These are phyloP conservation scores for Plasmopara muralis DNA, from an alignment of 352 stramenopile species.

Conservation along the genomic window DNA sequence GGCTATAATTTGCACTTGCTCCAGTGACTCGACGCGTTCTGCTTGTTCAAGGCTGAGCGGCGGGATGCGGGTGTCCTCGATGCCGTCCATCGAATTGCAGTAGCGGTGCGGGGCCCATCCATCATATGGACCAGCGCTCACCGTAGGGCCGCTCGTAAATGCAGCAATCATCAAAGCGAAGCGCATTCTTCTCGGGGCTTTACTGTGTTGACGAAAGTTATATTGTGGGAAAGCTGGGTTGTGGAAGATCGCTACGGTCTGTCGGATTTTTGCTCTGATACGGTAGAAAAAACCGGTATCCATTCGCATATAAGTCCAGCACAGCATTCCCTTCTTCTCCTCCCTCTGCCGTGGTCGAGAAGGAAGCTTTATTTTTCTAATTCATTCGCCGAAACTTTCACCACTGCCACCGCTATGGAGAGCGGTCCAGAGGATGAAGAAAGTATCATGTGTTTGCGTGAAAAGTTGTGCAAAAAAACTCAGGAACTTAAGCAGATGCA, in stretches of 20 bases:
- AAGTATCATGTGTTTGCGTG: constrained; percentile 30
- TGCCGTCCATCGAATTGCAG: constrained; percentile 65
- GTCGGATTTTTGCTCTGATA: no score
- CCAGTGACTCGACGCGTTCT: constrained; percentile 56
- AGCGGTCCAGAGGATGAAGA: constrained; percentile 31
- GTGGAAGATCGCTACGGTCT: constrained; percentile 5
- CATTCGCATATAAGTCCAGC: constrained; percentile 9
- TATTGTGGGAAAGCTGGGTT: background rate
- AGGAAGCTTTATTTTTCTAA: background rate
- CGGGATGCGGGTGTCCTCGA: constrained; percentile 49
- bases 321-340: constrained; percentile 7
- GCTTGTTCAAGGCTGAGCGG: constrained; percentile 53
- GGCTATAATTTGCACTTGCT: constrained; percentile 80
- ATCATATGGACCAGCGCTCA: constrained; percentile 46
- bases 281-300: constrained; percentile 1
- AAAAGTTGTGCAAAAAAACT: constrained; percentile 44
- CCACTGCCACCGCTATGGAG: constrained; percentile 14
- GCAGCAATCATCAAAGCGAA: constrained; percentile 20
- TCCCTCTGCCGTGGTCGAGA: constrained; percentile 10
- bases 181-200: constrained; percentile 12
- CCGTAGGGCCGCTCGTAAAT: constrained; percentile 9
- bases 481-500: constrained; percentile 64
- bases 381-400: background rate
- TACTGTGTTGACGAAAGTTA: no score
- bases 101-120: constrained; percentile 75